phyloP scores from a whole-genome alignment of 805 yeast species.

The Lipomyces chichibuensis region DNA sequence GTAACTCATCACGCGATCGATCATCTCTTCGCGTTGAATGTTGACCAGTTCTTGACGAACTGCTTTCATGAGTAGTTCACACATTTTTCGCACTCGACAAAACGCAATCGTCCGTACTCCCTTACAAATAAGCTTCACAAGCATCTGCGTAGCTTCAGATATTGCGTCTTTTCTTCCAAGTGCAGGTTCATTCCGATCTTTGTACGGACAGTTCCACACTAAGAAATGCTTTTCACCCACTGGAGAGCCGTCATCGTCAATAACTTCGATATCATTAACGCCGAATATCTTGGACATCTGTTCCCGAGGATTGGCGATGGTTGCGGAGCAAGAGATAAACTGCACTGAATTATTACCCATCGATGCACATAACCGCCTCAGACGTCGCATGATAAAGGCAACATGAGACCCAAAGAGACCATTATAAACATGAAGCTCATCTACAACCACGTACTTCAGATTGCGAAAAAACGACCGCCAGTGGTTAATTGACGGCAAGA shows the following conservation, averaged over 20 bases:
- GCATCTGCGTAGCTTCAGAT: slow-evolving; percentile 71
- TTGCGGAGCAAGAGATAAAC: slow-evolving; percentile 93
- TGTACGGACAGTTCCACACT: slow-evolving; percentile 82
- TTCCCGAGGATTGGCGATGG: slow-evolving; percentile 69
- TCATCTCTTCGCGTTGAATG: slow-evolving; percentile 48
- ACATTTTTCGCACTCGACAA: slow-evolving; percentile 81
- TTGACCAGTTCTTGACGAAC: slow-evolving; percentile 60
- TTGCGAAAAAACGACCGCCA: slow-evolving; percentile 73
- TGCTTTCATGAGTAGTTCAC: slow-evolving; percentile 86
- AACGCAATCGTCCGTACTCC: slow-evolving; percentile 84
- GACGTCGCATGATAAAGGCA: slow-evolving; percentile 76
- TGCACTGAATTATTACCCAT: slow-evolving; percentile 58
- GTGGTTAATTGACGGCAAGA: slow-evolving; percentile 65
- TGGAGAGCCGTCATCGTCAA: slow-evolving; percentile 86
- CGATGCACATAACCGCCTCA: slow-evolving; percentile 63
- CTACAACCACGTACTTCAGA: slow-evolving; percentile 75
- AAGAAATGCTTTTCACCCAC: slow-evolving; percentile 73
- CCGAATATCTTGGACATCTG: slow-evolving; percentile 82
- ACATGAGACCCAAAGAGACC: slow-evolving; percentile 95
- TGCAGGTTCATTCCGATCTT: slow-evolving; percentile 60
- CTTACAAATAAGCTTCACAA: slow-evolving; percentile 64
- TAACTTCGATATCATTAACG: slow-evolving; percentile 55
- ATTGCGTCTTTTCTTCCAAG: slow-evolving; percentile 71
- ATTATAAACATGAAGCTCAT: slow-evolving; percentile 78
- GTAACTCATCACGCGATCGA: slow-evolving; percentile 80